Evolutionary conservation across 371 early-diverging fungal genomes (phyloP).

Genomic region (Rhizomucor miehei): DNA sequence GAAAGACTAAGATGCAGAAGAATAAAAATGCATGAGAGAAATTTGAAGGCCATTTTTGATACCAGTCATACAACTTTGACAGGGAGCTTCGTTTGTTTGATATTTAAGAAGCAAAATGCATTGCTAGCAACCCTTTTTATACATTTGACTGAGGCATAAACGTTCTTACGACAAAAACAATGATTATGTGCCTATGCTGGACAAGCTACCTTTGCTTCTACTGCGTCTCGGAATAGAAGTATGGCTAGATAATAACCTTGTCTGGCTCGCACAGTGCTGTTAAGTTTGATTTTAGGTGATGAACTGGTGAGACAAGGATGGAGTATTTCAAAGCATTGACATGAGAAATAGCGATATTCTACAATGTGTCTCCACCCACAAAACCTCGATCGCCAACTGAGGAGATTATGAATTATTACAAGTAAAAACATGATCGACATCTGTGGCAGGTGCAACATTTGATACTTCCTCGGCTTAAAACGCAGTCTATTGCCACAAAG

Average conservation of each 20-base stretch:
- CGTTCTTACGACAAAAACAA: too few relatives aligned
- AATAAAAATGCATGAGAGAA: too few relatives aligned
- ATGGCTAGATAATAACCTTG: not conserved
- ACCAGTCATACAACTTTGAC: too few relatives aligned
- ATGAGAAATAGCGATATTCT: constrained; percentile 77
- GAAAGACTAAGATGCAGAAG: too few relatives aligned
- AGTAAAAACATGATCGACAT: constrained; percentile 35
- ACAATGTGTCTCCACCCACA: constrained; percentile 68
- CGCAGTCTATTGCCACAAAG: constrained; percentile 60
- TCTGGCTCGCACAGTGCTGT: not conserved
- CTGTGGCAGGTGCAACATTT: constrained; percentile 68
- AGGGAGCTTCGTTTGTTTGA: too few relatives aligned
- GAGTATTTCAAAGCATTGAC: constrained; percentile 72
- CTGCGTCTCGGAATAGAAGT: constrained; percentile 77
- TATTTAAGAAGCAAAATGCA: too few relatives aligned
- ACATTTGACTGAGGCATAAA: too few relatives aligned
- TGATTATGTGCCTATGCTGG: constrained; percentile 76
- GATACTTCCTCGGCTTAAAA: constrained; percentile 77
- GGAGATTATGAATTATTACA: constrained; percentile 11
- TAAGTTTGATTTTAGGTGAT: constrained; percentile 45
- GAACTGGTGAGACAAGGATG: constrained; percentile 82
- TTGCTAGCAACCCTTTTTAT: too few relatives aligned
- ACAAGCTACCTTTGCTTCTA: constrained; percentile 83
- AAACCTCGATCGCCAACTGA: constrained; percentile 8
- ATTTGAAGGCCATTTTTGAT: too few relatives aligned